Percentiles rank a stretch among this genome's conserved stretches.
Conservation (phyloP, 2,329 filamentous ascomycete genomes). For the Macrophomina phaseolina region DNA sequence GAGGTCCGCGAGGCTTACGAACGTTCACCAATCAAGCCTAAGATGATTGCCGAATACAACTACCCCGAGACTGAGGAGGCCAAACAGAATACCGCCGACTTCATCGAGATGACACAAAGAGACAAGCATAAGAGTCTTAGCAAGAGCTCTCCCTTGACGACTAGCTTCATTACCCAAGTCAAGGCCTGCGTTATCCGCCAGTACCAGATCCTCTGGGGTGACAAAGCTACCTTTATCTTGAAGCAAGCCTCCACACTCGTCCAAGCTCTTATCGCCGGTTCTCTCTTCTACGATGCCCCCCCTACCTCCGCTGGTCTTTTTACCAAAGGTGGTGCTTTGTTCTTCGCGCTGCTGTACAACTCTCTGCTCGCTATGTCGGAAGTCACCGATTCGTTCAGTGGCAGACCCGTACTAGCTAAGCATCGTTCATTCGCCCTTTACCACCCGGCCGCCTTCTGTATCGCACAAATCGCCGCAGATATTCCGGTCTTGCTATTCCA, state of each 20-base stretch:
- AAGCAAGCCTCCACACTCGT: constrained; percentile 64
- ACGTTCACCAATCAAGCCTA: constrained; percentile 54
- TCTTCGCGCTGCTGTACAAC: constrained; percentile 69
- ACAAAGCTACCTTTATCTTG: constrained; percentile 68
- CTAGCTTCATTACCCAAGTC: constrained; percentile 51
- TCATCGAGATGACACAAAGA: constrained; percentile 57
- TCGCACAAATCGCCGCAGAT: constrained; percentile 70
- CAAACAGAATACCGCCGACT: constrained; percentile 50
- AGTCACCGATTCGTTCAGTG: constrained; percentile 63
- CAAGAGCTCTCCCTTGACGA: constrained; percentile 60
- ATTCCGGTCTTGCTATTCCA: constrained; percentile 64
- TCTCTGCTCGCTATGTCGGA: constrained; percentile 69
- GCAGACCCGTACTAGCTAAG: constrained; percentile 83
- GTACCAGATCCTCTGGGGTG: constrained; percentile 69
- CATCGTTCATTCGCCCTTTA: constrained; percentile 86
- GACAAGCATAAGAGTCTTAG: constrained; percentile 64
- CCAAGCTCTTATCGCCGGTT: constrained; percentile 68
- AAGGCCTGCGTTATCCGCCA: constrained; percentile 63
- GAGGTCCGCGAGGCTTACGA: constrained; percentile 56
- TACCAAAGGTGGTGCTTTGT: constrained; percentile 67
- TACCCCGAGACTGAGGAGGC: constrained; percentile 60
- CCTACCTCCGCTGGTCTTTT: constrained; percentile 66
- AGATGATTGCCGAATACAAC: constrained; percentile 62
- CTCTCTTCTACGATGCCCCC: constrained; percentile 70
- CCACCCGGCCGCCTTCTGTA: constrained; percentile 77